phyloP scores from a whole-genome alignment of 2,329 filamentous ascomycete species.

The Celoporthe dispersa region DNA sequence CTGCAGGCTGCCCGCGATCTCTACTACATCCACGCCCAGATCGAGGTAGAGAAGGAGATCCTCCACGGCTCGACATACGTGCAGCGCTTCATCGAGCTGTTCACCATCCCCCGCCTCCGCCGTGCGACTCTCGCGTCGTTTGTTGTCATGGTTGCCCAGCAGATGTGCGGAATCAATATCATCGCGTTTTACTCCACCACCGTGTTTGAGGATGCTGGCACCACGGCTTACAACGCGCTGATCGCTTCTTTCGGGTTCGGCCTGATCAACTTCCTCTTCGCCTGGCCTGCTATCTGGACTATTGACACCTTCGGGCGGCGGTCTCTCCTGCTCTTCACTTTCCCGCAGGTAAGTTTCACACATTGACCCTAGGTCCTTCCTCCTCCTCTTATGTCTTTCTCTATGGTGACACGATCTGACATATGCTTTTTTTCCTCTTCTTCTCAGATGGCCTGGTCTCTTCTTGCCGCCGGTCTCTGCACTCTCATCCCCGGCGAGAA shows the following conservation, averaged over 20 bases:
- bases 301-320: conserved; percentile 71
- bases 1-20: conserved; percentile 66
- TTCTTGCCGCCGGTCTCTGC: conserved; percentile 60
- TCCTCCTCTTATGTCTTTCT: neutral
- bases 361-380: neutral
- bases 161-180: conserved; percentile 63
- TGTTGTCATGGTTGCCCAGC: conserved; percentile 69
- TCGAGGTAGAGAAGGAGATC: conserved; percentile 47
- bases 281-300: conserved; percentile 68
- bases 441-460: conserved; percentile 58
- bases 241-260: conserved; percentile 51
- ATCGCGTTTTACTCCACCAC: conserved; percentile 54
- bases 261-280: conserved; percentile 66
- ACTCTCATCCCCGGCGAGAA: conserved; percentile 48
- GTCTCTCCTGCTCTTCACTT: conserved; percentile 65
- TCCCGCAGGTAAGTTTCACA: conserved; percentile 57
- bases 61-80: conserved; percentile 46
- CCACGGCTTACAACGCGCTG: conserved; percentile 44
- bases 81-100: conserved; percentile 58
- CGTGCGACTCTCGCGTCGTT: conserved; percentile 69
- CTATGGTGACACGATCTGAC: neutral
- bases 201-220: conserved; percentile 50
- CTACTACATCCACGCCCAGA: conserved; percentile 57
- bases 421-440: neutral
- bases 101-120: conserved; percentile 61